phyloP scores from a whole-genome alignment of 129 eudicot species.

The Flaveria brownii region DNA sequence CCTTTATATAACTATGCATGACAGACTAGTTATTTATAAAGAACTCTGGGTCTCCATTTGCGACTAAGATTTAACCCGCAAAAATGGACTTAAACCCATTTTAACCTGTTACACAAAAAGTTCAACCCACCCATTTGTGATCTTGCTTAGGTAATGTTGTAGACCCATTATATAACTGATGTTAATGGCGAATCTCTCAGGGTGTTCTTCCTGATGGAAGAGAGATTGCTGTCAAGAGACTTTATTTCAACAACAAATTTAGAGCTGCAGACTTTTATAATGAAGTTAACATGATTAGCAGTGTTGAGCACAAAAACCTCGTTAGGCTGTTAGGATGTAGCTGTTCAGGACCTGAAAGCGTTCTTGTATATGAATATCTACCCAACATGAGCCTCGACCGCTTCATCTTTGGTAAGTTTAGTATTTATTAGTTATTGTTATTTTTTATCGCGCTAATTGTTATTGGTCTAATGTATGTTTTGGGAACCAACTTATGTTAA shows the following conservation, averaged over 20 bases:
- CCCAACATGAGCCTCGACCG: slow-evolving; percentile 77
- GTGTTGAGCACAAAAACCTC: slow-evolving; percentile 71
- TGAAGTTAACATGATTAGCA: slow-evolving; percentile 72
- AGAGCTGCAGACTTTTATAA: slow-evolving; percentile 86
- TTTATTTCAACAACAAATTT: slow-evolving; percentile 73
- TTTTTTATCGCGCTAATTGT: not conserved
- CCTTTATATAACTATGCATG: no score
- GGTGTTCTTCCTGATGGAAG: slow-evolving; percentile 80
- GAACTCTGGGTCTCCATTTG: no score
- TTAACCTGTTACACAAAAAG: not conserved
- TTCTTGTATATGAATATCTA: slow-evolving; percentile 76
- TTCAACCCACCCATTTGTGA: not conserved
- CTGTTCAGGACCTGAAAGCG: slow-evolving; percentile 75
- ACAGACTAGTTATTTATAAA: no score
- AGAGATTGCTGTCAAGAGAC: slow-evolving; percentile 92
- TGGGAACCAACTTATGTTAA: not conserved
- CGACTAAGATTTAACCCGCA: no score
- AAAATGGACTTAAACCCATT: no score
- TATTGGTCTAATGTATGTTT: not conserved
- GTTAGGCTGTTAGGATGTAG: slow-evolving; percentile 77
- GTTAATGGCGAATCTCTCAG: slow-evolving; percentile 30
- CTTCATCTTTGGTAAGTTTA: slow-evolving; percentile 59
- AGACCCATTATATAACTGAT: not conserved
- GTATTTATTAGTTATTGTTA: not conserved
- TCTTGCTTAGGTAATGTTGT: not conserved